Evolutionary conservation across 495 filamentous ascomycete species (phyloP).

Genomic region (Aspergillus conjunctus): DNA sequence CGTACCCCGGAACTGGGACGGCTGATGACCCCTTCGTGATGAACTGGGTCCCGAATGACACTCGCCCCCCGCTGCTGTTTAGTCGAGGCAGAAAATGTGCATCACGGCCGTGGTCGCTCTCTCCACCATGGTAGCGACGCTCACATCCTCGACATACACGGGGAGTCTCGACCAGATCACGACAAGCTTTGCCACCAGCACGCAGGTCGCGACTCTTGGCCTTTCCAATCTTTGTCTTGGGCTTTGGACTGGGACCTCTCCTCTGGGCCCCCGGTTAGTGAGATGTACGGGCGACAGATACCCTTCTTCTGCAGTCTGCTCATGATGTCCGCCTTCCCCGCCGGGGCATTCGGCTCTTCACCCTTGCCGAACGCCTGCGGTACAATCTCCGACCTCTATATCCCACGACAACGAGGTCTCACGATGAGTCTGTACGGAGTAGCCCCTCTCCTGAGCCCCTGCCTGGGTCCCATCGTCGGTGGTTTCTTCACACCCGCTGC

Average conservation of each 20-base stretch:
- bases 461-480: constrained; percentile 51
- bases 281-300: constrained; percentile 64
- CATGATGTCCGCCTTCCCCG: constrained; percentile 60
- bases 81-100: not conserved
- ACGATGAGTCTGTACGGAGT: constrained; percentile 57
- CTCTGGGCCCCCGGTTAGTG: constrained; percentile 67
- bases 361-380: constrained; percentile 61
- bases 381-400: constrained; percentile 64
- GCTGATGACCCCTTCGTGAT: not conserved
- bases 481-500: constrained; percentile 50
- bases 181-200: constrained; percentile 47
- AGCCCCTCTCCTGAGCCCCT: constrained; percentile 61
- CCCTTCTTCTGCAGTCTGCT: constrained; percentile 51
- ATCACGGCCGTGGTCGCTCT: not conserved
- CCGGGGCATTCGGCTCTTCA: constrained; percentile 63
- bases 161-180: constrained; percentile 42
- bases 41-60: not conserved
- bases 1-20: not conserved
- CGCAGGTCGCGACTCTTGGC: constrained; percentile 39
- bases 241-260: constrained; percentile 46
- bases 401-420: constrained; percentile 54
- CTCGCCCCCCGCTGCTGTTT: not conserved
- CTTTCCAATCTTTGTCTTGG: constrained; percentile 51
- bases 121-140: not conserved
- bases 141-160: not conserved